Evolutionary conservation across 306 rosid genomes (phyloP), one percentile per base, ranked within the genome.

Genomic region (Pterocarpus santalinus): DNA sequence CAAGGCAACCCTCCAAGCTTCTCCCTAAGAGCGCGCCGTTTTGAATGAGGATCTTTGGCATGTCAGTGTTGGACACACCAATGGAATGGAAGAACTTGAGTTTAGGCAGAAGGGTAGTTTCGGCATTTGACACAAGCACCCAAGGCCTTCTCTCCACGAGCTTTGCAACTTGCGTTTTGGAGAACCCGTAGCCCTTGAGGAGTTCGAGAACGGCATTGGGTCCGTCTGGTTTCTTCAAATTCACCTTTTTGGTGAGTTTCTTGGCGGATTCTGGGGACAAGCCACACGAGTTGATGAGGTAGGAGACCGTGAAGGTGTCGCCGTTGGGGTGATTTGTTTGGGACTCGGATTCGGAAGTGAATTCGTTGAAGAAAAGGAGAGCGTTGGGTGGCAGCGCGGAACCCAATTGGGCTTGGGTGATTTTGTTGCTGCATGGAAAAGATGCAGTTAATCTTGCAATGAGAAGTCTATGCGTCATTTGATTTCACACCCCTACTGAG

Each of bases 251-350:
- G 49, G 87, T 73, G 73, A 13, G 70, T 22, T 53, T 13, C 56
- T 2, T 22, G 2, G 89, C 91, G 17, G 28, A 9, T 35, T 71
- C 43, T 6, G 86, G 86, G 35, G 89, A 78, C 13, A 81, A 36
- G 77, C 86, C 91, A 49, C 85, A 77, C 64, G 83, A 64, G 15
- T 75, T 75, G 7, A 74, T 70, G 65, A 87, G 86, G 82, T 81
- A 87, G 17, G 77, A 63, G 9, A 81, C 75, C 1, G 78, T 78
- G 61, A 87, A 81, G 57, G 56, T 57, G 51, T 14, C 57, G 43
- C 30, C 73, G 41, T 72, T 61, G 22, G 2, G 55, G 56, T 44
- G 16, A 38, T 5, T 22, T 44, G 0, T 15, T 17, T n/a, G 52
- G 39, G 71, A 66, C 39, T 51, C 39, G 65, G 81, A 73, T 32